phyloP scores from a whole-genome alignment of 2,329 filamentous ascomycete species.

The Ophiostoma piceae region DNA sequence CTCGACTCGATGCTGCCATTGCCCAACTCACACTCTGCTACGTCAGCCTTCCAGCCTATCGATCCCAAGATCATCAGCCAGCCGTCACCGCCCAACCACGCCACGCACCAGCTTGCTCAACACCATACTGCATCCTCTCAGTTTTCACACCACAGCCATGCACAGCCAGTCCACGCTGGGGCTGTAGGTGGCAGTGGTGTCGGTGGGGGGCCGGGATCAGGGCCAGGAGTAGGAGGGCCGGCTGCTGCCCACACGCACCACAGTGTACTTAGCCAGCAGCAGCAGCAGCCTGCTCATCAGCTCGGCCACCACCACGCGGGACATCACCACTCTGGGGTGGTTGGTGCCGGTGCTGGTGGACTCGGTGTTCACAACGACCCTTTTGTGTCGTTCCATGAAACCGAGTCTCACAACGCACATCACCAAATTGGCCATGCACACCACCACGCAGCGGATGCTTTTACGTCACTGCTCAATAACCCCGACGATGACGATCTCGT shows the following conservation, averaged over 20 bases:
- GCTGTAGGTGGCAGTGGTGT: neutral
- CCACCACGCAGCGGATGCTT: conserved; percentile 41
- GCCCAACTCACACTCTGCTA: conserved; percentile 30
- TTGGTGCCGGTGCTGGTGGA: neutral
- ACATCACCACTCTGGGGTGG: conserved; percentile 26
- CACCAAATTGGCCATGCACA: conserved; percentile 28
- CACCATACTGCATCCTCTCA: conserved; percentile 2
- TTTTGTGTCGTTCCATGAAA: conserved; percentile 38
- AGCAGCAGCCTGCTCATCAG: conserved; percentile 12
- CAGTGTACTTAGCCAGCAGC: neutral
- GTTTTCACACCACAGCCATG: conserved; percentile 12
- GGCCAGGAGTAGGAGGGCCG: neutral
- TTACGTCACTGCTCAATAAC: conserved; percentile 50
- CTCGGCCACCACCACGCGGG: conserved; percentile 28
- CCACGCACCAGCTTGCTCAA: neutral
- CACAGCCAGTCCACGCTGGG: neutral
- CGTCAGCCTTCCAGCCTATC: conserved; percentile 45
- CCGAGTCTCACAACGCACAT: conserved; percentile 34
- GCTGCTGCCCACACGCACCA: conserved; percentile 1
- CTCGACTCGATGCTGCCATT: conserved; percentile 26
- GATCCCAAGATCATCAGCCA: conserved; percentile 56
- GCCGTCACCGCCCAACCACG: conserved; percentile 29
- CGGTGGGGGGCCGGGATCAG: neutral
- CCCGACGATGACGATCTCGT: conserved; percentile 35
- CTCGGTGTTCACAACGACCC: conserved; percentile 28